These are phyloP conservation scores for Penicillium griseofulvum DNA, from an alignment of 2,329 filamentous ascomycete genomes.

Conservation along the genomic window DNA sequence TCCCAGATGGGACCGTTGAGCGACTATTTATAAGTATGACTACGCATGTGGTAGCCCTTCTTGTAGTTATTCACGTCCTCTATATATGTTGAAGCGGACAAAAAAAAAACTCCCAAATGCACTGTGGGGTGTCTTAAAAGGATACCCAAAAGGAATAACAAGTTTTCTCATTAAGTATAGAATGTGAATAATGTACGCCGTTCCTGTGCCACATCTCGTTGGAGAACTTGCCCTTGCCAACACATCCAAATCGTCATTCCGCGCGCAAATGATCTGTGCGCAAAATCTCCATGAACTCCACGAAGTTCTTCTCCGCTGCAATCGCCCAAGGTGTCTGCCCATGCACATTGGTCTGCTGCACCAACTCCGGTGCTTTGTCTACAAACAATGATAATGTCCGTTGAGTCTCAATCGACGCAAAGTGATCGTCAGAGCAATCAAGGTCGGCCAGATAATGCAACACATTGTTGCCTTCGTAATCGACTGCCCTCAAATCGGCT, in stretches of 20 bases:
- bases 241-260: neutral
- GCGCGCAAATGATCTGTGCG: neutral
- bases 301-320: neutral
- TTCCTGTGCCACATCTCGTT: too few relatives aligned
- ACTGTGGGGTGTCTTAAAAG: too few relatives aligned
- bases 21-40: too few relatives aligned
- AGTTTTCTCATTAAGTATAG: too few relatives aligned
- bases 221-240: too few relatives aligned
- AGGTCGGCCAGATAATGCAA: constrained; percentile 5
- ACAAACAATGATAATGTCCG: constrained; percentile 1
- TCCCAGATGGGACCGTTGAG: too few relatives aligned
- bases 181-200: too few relatives aligned
- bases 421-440: neutral
- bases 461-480: constrained; percentile 3
- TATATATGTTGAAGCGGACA: neutral
- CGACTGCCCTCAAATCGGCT: constrained; percentile 2
- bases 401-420: neutral
- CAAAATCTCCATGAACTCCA: neutral
- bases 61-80: too few relatives aligned
- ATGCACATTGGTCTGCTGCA: neutral
- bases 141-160: too few relatives aligned
- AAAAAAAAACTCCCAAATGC: too few relatives aligned
- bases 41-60: too few relatives aligned
- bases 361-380: constrained; percentile 2
- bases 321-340: constrained; percentile 2